Base-by-base conservation (phyloP, 2,329 filamentous ascomycete genomes). In the Arthrinium puccinioides region DNA sequence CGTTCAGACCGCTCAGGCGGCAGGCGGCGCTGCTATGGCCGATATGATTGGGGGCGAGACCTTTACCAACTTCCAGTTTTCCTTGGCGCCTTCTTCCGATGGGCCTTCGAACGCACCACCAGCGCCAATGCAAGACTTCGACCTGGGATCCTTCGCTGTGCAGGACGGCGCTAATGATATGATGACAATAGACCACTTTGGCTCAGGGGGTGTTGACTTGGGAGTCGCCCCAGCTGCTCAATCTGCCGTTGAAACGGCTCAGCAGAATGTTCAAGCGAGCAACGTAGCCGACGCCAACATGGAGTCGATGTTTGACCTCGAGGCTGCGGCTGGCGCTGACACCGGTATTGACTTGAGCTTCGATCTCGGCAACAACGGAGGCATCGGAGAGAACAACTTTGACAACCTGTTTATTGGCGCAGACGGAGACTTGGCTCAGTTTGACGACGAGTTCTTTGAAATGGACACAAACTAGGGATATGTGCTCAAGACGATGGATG, bases 21-120 rank as follows among this genome's bases (percentile, higher is more conserved):
- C 31, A 25, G 44, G 40, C 20, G 45, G 44, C 9, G 32, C 37
- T n/a, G 41, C 41, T 23, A 45, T 36, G 25, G 28, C 43, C 15
- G 37, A 41, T 19, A 48, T 46, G 33, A 33, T 39, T 14, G 53
- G 58, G 32, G 52, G 62, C n/a, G 64, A 67, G 36, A 67, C 67
- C 43, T 77, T 76, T 46, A 76, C 73, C 11, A 63, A 76, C 44
- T 76, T 76, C 70, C 64, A 71, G 24, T 77, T 77, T 44, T 66
- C 69, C 0, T 57, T 76, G 5, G 72, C 68, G 2, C 67, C 71
- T 15, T 44, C 62, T 8, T 59, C 55, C 33, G 54, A 54, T 39
- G 54, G 44, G 32, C 43, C 19, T 45, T 38, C 50, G 7, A 50
- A 51, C 5, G 56, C 56, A 3, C 52, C 50, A 23, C 49, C 46